phyloP scores from a whole-genome alignment of 805 yeast species.

The Limtongozyma cylindracea region DNA sequence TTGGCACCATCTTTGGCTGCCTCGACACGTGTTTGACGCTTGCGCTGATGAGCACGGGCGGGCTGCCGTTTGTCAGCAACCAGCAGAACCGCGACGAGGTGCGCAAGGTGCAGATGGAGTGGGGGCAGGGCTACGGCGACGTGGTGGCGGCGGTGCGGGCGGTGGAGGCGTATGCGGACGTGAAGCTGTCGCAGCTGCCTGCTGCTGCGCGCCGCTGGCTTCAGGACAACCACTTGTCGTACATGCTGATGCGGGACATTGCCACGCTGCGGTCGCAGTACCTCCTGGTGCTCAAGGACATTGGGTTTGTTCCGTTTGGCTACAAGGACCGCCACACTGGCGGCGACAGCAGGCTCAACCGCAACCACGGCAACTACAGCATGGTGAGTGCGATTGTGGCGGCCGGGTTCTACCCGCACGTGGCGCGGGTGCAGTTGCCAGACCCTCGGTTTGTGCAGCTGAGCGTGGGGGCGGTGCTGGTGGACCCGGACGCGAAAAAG shows the following conservation, averaged over 20 bases:
- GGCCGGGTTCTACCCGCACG: constrained; percentile 64
- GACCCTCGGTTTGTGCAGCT: constrained; percentile 51
- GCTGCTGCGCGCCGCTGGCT: constrained; percentile 11
- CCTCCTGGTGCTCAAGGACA: constrained; percentile 41
- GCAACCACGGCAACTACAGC: constrained; percentile 21
- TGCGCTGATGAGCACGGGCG: constrained; percentile 54
- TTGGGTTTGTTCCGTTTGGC: constrained; percentile 45
- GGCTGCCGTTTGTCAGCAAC: constrained; percentile 45
- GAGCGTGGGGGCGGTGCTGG: constrained; percentile 55
- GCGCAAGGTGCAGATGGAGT: constrained; percentile 16
- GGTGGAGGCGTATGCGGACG: constrained; percentile 22
- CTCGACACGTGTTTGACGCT: constrained; percentile 52
- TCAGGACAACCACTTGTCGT: constrained; percentile 36
- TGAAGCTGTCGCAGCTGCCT: no score
- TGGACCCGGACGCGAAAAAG: constrained; percentile 59
- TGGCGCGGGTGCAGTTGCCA: constrained; percentile 63
- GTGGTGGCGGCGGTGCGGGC: constrained; percentile 40
- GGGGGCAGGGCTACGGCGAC: constrained; percentile 38
- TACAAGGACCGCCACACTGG: constrained; percentile 8
- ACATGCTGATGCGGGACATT: constrained; percentile 42
- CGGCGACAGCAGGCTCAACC: constrained; percentile 11
- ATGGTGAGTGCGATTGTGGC: constrained; percentile 46
- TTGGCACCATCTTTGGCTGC: constrained; percentile 67
- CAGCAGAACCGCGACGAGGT: constrained; percentile 40
- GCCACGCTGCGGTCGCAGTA: constrained; percentile 47